Evolutionary conservation across 305 asterid species (phyloP).

Genomic region (Stenogyne calaminthoides): DNA sequence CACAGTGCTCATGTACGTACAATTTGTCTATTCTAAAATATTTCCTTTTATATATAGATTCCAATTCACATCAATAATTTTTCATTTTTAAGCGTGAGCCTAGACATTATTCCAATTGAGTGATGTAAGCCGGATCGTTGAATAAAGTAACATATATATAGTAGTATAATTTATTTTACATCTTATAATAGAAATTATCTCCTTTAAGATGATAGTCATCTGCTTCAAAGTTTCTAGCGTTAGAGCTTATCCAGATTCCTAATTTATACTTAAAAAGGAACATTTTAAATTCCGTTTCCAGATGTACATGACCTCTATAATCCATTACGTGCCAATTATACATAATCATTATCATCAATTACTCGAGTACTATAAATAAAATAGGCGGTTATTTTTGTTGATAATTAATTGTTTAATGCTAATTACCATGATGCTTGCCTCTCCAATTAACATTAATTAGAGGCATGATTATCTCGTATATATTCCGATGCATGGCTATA

Average conservation of each 20-base stretch:
- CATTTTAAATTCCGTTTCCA: too few species aligned
- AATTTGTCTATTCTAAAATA: too few species aligned
- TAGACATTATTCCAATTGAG: background rate
- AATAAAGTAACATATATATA: too few species aligned
- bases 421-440: background rate
- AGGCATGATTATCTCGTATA: constrained; percentile 15
- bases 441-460: background rate
- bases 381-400: background rate
- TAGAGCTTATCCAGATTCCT: background rate
- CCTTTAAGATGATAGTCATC: background rate
- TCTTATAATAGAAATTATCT: background rate
- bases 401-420: background rate
- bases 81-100: too few species aligned
- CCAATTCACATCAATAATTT: background rate
- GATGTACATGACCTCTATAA: too few species aligned
- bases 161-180: too few species aligned
- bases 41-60: background rate
- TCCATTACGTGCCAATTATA: background rate
- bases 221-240: background rate
- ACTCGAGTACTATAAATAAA: background rate
- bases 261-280: background rate
- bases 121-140: too few species aligned
- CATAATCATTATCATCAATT: background rate
- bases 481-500: constrained; percentile 29
- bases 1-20: too few species aligned